Evolutionary conservation across 129 eudicot genomes (phyloP), one percentile per base, ranked within the genome.

Genomic region (Flaveria brownii): DNA sequence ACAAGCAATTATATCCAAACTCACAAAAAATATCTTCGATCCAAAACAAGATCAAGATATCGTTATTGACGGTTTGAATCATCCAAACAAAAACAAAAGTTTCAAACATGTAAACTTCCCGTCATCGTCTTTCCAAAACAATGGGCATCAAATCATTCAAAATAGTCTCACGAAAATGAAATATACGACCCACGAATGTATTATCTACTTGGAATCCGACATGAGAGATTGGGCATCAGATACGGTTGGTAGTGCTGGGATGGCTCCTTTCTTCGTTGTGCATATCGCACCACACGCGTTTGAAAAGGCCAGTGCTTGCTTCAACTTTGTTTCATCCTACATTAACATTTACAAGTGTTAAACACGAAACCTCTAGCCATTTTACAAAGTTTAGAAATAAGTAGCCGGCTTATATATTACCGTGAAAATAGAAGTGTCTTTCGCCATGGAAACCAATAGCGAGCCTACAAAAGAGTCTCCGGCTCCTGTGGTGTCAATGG

Each of bases 401-500:
- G 13, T 56, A 39, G 36, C 68, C 28, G 36, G 11, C 26, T 52
- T 52, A 14, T 45, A 11, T 0, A 0, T 75, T 49, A 87, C 91
- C 86, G 85, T 80, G 18, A 87, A 82, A 43, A 87, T 82, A 9
- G 86, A 69, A 45, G 68, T 47, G 76, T 88, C 88, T 65, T 86
- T 82, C 1, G 84, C 87, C 75, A 88, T 73, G 13, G 90, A 84
- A 77, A 77, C 80, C 43, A 88, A 57, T 11, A 86, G 36, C n/a
- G 91, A 71, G 9, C 96, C 96, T 0, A 90, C 96, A 47, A 90
- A 90, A 8, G 96, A 76, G 70, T 90, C 96, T 18, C 96, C 96
- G 6, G 96, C 96, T 69, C 96, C 96, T 1, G 96, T 90, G 60
- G 96, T 90, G 77, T 90, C 96, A 16, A 90, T 41, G 23, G 96